A percentile compares a stretch with the other conserved stretches of the same genome.
These are phyloP conservation scores for Pneumocystis carinii DNA, from an alignment of 1,139 yeast genomes.

Conservation along the genomic window DNA sequence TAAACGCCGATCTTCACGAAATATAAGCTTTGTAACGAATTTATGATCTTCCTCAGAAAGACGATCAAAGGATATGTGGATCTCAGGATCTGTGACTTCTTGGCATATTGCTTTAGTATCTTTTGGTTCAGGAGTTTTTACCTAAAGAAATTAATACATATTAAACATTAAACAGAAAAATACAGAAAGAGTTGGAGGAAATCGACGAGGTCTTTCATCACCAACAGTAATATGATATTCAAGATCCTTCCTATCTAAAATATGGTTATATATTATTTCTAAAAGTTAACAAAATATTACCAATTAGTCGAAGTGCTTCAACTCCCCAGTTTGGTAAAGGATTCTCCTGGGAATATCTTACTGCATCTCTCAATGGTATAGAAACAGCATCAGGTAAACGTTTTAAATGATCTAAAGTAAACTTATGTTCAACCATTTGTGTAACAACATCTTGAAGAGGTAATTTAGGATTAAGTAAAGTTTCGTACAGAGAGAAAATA, in stretches of 20 bases:
- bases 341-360: constrained; percentile 39
- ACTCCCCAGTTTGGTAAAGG: constrained; percentile 27
- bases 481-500: not conserved
- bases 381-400: constrained; percentile 61
- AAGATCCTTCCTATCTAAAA: not conserved
- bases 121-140: constrained; percentile 1
- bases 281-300: constrained; percentile 17
- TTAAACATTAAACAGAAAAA: constrained; percentile 42
- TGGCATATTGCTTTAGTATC: constrained; percentile 11
- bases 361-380: constrained; percentile 39
- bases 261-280: not conserved
- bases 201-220: not conserved
- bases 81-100: constrained; percentile 1
- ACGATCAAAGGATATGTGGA: constrained; percentile 26
- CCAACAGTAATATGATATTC: not conserved
- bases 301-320: constrained; percentile 43
- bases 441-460: constrained; percentile 1
- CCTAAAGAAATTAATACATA: constrained; percentile 14
- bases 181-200: not conserved
- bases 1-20: constrained; percentile 64
- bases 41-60: constrained; percentile 24
- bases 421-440: not conserved
- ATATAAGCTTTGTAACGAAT: constrained; percentile 35
- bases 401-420: constrained; percentile 18
- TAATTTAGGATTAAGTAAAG: not conserved